These are phyloP conservation scores for Colletotrichum trifolii DNA, from an alignment of 2,329 filamentous ascomycete genomes.

Conservation along the genomic window DNA sequence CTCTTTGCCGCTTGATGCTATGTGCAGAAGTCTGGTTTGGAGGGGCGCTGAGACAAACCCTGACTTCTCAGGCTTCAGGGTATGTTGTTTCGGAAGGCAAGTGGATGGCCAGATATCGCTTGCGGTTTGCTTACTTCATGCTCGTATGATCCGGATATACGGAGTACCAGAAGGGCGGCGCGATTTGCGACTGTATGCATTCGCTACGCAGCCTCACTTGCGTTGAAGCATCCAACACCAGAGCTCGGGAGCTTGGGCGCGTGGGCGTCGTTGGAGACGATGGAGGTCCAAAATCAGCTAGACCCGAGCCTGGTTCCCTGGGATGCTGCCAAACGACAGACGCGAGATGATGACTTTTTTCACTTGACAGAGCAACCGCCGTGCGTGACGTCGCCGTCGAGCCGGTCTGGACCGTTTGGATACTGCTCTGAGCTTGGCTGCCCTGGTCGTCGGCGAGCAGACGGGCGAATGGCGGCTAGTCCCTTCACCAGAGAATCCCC, in stretches of 20 bases:
- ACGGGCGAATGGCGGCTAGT: slow-evolving; percentile 22
- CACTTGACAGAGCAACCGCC: slow-evolving; percentile 26
- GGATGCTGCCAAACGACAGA: slow-evolving; percentile 18
- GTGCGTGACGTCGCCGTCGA: slow-evolving; percentile 16
- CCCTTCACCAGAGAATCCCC: slow-evolving; percentile 5
- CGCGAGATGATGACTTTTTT: slow-evolving; percentile 27
- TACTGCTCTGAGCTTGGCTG: slow-evolving; percentile 9
- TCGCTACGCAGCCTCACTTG: background rate
- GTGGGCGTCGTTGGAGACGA: slow-evolving; percentile 9
- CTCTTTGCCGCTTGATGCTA: slow-evolving; percentile 12
- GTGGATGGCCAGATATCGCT: slow-evolving; percentile 24
- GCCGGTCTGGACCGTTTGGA: slow-evolving; percentile 24
- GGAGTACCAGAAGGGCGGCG: too few species aligned
- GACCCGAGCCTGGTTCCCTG: slow-evolving; percentile 9
- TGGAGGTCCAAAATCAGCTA: slow-evolving; percentile 8
- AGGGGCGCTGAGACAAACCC: slow-evolving; percentile 20
- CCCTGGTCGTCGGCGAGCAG: slow-evolving; percentile 24
- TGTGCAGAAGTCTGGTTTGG: slow-evolving; percentile 7
- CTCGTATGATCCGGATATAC: slow-evolving; percentile 2
- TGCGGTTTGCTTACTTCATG: background rate
- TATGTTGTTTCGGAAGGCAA: slow-evolving; percentile 29
- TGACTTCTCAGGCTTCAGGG: slow-evolving; percentile 16
- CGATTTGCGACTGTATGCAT: too few species aligned
- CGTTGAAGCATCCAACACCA: background rate
- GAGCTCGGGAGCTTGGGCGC: slow-evolving; percentile 1